These are phyloP conservation scores for Microbotryum scabiosae DNA, from an alignment of 1,284 basidiomycete genomes.

Conservation along the genomic window DNA sequence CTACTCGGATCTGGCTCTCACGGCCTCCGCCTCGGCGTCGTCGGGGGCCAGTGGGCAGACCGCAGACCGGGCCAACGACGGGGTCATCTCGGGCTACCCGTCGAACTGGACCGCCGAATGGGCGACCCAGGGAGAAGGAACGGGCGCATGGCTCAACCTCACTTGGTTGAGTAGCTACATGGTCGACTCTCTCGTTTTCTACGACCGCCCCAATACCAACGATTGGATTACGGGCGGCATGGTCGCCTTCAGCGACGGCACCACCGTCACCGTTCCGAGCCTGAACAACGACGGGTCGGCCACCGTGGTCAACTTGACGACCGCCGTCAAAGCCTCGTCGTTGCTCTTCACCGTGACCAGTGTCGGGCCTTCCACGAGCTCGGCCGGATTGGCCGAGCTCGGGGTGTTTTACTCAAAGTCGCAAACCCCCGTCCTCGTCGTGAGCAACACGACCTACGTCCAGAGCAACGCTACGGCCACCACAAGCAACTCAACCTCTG, in stretches of 20 bases:
- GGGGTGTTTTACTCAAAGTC: slow-evolving; percentile 14
- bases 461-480: neutral
- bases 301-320: slow-evolving; percentile 1
- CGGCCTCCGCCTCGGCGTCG: slow-evolving; percentile 8
- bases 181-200: slow-evolving; percentile 14
- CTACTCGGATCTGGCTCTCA: slow-evolving; percentile 9
- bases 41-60: neutral
- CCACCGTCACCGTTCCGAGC: slow-evolving; percentile 7
- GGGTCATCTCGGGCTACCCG: slow-evolving; percentile 22
- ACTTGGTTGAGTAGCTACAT: slow-evolving; percentile 13
- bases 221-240: slow-evolving; percentile 24
- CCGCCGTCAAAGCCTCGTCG: slow-evolving; percentile 4
- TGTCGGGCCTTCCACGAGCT: slow-evolving; percentile 1
- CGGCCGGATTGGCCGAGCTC: slow-evolving; percentile 29
- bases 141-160: slow-evolving; percentile 20
- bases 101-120: slow-evolving; percentile 23
- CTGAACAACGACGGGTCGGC: slow-evolving; percentile 13
- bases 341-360: slow-evolving; percentile 21
- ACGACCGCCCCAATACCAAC: slow-evolving; percentile 23
- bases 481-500: slow-evolving; percentile 3
- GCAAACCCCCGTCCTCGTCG: neutral
- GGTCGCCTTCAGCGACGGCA: slow-evolving; percentile 11
- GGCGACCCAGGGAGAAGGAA: slow-evolving; percentile 12
- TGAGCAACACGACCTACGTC: neutral
- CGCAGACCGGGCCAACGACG: slow-evolving; percentile 27